These are phyloP conservation scores for Luzula sylvatica DNA, from an alignment of 176 grass and related monocot species.

Conservation along the genomic window DNA sequence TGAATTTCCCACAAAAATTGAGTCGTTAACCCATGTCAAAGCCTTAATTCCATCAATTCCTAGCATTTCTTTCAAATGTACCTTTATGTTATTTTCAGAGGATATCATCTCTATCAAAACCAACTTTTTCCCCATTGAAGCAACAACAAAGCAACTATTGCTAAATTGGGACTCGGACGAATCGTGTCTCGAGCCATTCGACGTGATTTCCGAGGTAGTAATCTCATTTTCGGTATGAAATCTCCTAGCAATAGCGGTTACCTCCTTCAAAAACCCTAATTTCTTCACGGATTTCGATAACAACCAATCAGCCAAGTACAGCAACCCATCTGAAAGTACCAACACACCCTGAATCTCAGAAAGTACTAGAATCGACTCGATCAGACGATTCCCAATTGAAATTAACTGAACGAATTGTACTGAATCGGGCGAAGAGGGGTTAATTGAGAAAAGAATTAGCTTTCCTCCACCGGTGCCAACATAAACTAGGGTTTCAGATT, in stretches of 20 bases:
- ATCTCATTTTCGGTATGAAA: conserved; percentile 12
- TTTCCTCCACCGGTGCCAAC: conserved; percentile 87
- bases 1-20: conserved; percentile 49
- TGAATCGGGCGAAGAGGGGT: conserved; percentile 9
- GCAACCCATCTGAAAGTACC: conserved; percentile 48
- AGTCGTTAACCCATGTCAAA: conserved; percentile 60
- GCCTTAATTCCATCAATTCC: conserved; percentile 53
- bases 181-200: conserved; percentile 2
- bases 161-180: conserved; percentile 4
- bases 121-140: conserved; percentile 48
- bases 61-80: conserved; percentile 52
- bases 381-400: conserved; percentile 28
- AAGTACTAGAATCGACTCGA: conserved; percentile 60
- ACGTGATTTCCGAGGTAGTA: conserved; percentile 17
- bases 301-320: conserved; percentile 53
- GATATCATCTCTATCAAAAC: conserved; percentile 50
- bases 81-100: conserved; percentile 41
- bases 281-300: conserved; percentile 56
- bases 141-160: conserved; percentile 31
- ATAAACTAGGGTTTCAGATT: conserved; percentile 48
- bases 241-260: conserved; percentile 39
- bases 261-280: conserved; percentile 55
- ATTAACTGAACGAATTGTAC: conserved; percentile 51
- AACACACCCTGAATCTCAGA: conserved; percentile 49
- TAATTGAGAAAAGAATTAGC: conserved; percentile 56